Percentiles rank a stretch among this genome's conserved stretches.
Evolutionary conservation across 1,284 basidiomycete genomes (phyloP).

Genomic region (Naganishia sp.): DNA sequence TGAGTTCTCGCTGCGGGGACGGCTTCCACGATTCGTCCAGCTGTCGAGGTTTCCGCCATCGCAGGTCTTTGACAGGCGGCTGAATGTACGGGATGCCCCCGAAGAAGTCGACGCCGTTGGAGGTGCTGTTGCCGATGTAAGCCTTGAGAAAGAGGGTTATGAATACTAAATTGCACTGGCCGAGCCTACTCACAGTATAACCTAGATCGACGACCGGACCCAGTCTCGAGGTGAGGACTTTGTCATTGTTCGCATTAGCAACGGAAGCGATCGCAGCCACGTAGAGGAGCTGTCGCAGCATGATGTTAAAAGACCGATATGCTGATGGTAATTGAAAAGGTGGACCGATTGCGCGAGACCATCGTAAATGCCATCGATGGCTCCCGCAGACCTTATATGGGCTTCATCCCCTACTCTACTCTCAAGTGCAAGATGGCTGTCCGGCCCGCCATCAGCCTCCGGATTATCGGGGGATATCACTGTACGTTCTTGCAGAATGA

Average conservation of each 20-base stretch:
- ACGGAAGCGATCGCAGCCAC: not conserved
- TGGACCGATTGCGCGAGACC: too few species aligned
- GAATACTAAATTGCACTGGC: not conserved
- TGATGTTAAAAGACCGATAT: not conserved
- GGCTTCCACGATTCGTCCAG: conserved; percentile 30
- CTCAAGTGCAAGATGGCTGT: too few species aligned
- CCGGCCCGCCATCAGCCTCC: too few species aligned
- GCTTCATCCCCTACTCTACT: too few species aligned
- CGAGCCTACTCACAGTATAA: conserved; percentile 13
- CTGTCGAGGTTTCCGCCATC: conserved; percentile 33
- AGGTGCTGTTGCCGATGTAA: conserved; percentile 34
- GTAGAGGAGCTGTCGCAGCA: conserved; percentile 1
- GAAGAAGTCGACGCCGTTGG: conserved; percentile 33
- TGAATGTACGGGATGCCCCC: conserved; percentile 36
- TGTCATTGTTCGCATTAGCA: conserved; percentile 3
- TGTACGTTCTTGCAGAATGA: too few species aligned
- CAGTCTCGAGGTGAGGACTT: conserved; percentile 6
- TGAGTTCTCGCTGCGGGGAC: conserved; percentile 17
- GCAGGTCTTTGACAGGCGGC: conserved; percentile 33
- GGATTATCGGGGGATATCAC: too few species aligned
- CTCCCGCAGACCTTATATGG: too few species aligned
- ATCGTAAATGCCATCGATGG: too few species aligned
- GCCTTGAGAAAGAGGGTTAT: conserved; percentile 8
- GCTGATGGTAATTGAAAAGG: too few species aligned
- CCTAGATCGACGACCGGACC: conserved; percentile 29